Percentiles rank a stretch among this genome's conserved stretches.
phyloP scores from a whole-genome alignment of 805 yeast species.

The Yarrowia porcina region DNA sequence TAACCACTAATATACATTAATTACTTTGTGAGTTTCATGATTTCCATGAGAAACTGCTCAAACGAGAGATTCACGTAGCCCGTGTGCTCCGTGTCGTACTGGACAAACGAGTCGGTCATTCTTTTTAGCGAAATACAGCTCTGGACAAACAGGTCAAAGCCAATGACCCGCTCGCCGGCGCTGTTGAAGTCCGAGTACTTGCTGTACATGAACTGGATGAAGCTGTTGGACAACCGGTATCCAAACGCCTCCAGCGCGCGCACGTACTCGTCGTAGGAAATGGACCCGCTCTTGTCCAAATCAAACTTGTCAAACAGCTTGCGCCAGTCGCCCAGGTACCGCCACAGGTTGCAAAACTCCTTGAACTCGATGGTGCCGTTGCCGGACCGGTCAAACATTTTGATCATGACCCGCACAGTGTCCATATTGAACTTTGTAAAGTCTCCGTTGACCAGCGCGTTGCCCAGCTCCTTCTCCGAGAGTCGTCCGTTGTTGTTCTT shows the following conservation, averaged over 20 bases:
- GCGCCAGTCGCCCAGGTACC: conserved; percentile 63
- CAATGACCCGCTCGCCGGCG: conserved; percentile 43
- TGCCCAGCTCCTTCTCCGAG: conserved; percentile 54
- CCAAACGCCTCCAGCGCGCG: conserved; percentile 63
- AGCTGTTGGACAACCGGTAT: conserved; percentile 54
- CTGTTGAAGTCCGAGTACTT: conserved; percentile 47
- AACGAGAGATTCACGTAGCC: conserved; percentile 47
- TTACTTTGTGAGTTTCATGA: conserved; percentile 29
- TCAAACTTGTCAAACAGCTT: conserved; percentile 62
- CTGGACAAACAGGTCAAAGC: conserved; percentile 81
- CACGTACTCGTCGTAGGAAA: conserved; percentile 64
- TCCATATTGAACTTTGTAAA: conserved; percentile 58
- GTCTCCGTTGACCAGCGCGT: conserved; percentile 61
- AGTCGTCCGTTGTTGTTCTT: conserved; percentile 52
- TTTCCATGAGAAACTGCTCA: conserved; percentile 41
- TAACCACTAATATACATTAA: neutral
- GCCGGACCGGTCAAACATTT: conserved; percentile 54
- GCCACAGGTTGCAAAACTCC: conserved; percentile 66
- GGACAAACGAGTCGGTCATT: conserved; percentile 73
- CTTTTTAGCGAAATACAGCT: conserved; percentile 71
- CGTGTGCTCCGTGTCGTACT: conserved; percentile 68
- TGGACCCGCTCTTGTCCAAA: conserved; percentile 53
- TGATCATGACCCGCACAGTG: conserved; percentile 60
- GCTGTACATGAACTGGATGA: conserved; percentile 56
- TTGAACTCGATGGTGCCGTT: conserved; percentile 49